A percentile compares a stretch with the other conserved stretches of the same genome.
phyloP scores from a whole-genome alignment of 2,329 filamentous ascomycete genomes.

The Thelonectria discophora region DNA sequence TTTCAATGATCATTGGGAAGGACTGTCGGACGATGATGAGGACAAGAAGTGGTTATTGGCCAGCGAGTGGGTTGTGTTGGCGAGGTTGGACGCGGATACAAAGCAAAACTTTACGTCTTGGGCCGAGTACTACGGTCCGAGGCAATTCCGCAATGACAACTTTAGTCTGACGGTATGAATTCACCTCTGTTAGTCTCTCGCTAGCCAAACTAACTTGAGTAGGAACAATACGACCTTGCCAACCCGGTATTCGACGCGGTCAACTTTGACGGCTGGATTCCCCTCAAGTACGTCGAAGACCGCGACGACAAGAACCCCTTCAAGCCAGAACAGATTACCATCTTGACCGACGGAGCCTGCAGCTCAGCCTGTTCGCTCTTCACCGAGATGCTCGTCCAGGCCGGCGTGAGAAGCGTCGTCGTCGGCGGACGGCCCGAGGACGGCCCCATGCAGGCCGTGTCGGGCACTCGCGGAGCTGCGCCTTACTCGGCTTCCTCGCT shows the following conservation, averaged over 20 bases:
- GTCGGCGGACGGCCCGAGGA: conserved; percentile 64
- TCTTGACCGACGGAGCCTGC: conserved; percentile 65
- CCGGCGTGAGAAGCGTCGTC: conserved; percentile 64
- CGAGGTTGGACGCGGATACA: conserved; percentile 2
- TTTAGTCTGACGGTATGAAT: conserved; percentile 5
- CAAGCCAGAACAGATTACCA: conserved; percentile 48
- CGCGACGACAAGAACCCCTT: not conserved
- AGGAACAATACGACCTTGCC: conserved; percentile 13
- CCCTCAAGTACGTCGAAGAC: not conserved
- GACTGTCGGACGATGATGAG: not conserved
- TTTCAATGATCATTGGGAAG: not conserved
- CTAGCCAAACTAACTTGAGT: not conserved
- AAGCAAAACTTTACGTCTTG: conserved; percentile 6
- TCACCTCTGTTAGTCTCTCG: no score
- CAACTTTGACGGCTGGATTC: conserved; percentile 7
- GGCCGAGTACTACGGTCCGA: conserved; percentile 11
- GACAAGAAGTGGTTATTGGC: not conserved
- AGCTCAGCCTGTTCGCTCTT: conserved; percentile 69
- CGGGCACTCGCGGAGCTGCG: conserved; percentile 49
- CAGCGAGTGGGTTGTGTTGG: conserved; percentile 10
- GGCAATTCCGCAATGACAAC: conserved; percentile 1
- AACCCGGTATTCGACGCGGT: not conserved
- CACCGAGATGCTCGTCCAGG: conserved; percentile 61
- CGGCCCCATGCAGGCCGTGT: conserved; percentile 64
- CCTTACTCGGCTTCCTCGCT: not conserved